phyloP scores from a whole-genome alignment of 139 green algal genomes.

The Astrephomene gubernaculifera region DNA sequence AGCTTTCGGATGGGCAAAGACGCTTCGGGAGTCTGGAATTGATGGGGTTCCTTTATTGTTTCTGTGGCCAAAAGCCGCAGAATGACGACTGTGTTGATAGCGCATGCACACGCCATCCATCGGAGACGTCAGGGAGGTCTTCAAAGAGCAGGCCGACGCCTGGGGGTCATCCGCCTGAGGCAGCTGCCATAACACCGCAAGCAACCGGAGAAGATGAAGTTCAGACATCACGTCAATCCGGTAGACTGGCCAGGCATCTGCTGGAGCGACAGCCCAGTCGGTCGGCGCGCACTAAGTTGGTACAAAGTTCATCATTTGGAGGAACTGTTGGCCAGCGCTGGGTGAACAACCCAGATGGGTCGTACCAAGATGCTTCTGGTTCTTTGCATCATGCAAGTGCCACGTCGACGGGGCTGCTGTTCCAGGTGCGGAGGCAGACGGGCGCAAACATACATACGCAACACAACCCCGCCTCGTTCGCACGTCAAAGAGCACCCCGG shows the following conservation, averaged over 20 bases:
- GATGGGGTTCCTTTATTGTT: conserved; percentile 1
- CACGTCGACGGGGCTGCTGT: not conserved
- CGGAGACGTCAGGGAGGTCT: not conserved
- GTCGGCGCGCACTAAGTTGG: not conserved
- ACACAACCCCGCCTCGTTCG: not conserved
- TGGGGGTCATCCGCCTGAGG: too few relatives aligned
- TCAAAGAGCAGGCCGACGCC: too few relatives aligned
- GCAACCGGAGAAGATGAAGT: not conserved
- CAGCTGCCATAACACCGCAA: not conserved
- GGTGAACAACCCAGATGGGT: not conserved
- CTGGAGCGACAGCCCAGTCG: conserved; percentile 13
- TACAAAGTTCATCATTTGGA: conserved; percentile 3
- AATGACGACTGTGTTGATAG: not conserved
- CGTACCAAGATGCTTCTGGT: not conserved
- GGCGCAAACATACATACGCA: too few relatives aligned
- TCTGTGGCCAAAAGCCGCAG: not conserved
- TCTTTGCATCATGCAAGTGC: not conserved
- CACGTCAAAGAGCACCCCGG: too few relatives aligned
- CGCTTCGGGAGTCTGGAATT: too few relatives aligned
- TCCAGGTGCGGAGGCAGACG: not conserved
- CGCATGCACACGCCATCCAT: not conserved
- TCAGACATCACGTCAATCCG: not conserved
- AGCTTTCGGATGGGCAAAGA: too few relatives aligned
- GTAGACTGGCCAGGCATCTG: not conserved
- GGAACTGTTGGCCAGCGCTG: not conserved